Conservation (phyloP, 2,329 filamentous ascomycete species). For the Fonsecaea pugnacius region DNA sequence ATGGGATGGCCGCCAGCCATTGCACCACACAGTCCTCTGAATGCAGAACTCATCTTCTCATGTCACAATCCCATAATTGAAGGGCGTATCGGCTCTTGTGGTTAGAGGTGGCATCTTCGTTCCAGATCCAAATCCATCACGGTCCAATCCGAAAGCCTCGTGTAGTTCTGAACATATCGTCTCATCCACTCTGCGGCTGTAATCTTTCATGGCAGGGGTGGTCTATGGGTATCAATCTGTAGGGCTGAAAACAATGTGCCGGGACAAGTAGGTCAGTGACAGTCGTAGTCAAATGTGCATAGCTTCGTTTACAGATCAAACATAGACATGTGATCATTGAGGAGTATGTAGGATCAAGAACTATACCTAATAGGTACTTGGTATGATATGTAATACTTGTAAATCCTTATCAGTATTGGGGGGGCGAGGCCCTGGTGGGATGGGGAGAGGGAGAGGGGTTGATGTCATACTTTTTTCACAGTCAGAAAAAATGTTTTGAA, state of each 20-base stretch:
- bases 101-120: not conserved
- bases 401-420: not conserved
- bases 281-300: no score
- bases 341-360: no score
- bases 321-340: no score
- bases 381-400: no score
- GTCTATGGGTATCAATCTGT: not conserved
- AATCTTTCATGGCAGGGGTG: not conserved
- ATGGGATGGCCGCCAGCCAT: not conserved
- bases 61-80: not conserved
- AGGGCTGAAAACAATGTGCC: no score
- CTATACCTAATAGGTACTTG: no score
- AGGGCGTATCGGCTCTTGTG: not conserved
- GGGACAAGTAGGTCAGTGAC: no score
- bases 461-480: not conserved
- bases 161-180: not conserved
- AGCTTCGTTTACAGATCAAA: no score
- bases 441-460: not conserved
- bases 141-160: not conserved
- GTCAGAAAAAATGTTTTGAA: not conserved
- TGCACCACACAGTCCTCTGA: not conserved
- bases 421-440: not conserved
- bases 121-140: not conserved
- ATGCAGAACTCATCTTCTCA: not conserved
- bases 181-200: no score